Base-by-base conservation (phyloP, 164 flowering plant genomes). In the Malania oleifera region DNA sequence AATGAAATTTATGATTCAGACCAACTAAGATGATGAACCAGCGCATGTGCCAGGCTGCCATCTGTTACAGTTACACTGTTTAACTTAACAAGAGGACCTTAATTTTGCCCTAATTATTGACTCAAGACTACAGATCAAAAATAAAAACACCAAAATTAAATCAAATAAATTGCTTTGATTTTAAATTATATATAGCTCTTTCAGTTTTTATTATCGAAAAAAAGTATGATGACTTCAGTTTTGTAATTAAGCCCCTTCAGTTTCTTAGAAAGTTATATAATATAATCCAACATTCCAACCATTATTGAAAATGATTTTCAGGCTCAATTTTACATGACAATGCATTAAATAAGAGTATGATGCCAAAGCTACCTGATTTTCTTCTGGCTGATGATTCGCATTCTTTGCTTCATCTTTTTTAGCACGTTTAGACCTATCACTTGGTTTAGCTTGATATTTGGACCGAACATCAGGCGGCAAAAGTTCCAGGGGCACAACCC, bases 401-500 rank as follows among this genome's bases (percentile, higher is more conserved):
- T 80, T 84, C 61, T 86, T 90, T 23, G 82, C 53, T 44, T 86
- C 97, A 55, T 87, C 98, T 77, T 82, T 90, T 69, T 77, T 93
- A 52, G 89, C 79, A 62, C 99, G 95, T 71, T 93, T 93, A 18
- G 95, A 74, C 65, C 75, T 80, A 19, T 93, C 97, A 65, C 55
- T 76, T 52, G 83, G 82, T 66, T 85, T 93, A 37, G 74, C 72
- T 60, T 93, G 92, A 79, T 76, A 85, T 63, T 86, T 90, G 52
- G 92, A 77, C 26, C 89, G 81, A 12, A 86, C 78, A 24, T 86
- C 91, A 39, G 85, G 68, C 56, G 99, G 84, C 77, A 93, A 66
- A 57, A 93, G 87, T 68, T 93, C 97, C 29, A 79, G 67, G 12
- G 99, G 97, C 43, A 93, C 92, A 48, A 93, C 97, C 53, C 96